A percentile compares a stretch with the other conserved stretches of the same genome.
Conservation (phyloP, 2,329 filamentous ascomycete genomes). For the Colletotrichum chlorophyti region DNA sequence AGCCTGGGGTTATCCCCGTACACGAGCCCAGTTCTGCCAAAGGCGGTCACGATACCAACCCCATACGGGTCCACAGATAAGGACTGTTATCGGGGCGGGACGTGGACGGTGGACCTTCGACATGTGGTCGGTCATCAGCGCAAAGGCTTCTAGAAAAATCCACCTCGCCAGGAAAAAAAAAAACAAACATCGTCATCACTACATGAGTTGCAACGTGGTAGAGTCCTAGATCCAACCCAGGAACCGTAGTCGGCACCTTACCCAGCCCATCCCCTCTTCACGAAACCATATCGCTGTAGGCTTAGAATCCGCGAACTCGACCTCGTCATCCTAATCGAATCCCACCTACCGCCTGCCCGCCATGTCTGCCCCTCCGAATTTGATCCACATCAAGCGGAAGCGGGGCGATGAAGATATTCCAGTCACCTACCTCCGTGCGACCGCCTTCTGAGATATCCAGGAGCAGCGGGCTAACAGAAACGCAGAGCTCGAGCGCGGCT, state of each 20-base stretch:
- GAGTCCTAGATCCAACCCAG: not conserved
- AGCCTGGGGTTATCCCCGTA: conserved; percentile 1
- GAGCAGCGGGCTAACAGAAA: not conserved
- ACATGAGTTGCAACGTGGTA: conserved; percentile 16
- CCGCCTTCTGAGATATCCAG: not conserved
- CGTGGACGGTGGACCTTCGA: not conserved
- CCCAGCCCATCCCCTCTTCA: not conserved
- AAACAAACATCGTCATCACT: not conserved
- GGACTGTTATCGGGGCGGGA: not conserved
- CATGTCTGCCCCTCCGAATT: conserved; percentile 65
- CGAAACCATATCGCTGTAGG: not conserved
- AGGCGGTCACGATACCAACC: not conserved
- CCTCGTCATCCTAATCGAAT: not conserved
- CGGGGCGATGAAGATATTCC: conserved; percentile 59
- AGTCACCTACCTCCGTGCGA: conserved; percentile 62
- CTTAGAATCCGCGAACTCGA: not conserved
- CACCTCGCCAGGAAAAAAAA: not conserved
- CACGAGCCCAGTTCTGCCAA: conserved; percentile 2
- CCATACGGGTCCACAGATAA: conserved; percentile 13
- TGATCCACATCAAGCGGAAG: conserved; percentile 69
- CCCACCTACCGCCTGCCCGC: no score
- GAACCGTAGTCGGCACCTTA: not conserved
- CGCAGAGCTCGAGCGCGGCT: conserved; percentile 58
- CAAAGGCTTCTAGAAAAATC: conserved; percentile 22
- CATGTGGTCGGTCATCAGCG: not conserved